These are phyloP conservation scores for Blastobotrys parvus DNA, from an alignment of 805 yeast species.

Conservation along the genomic window DNA sequence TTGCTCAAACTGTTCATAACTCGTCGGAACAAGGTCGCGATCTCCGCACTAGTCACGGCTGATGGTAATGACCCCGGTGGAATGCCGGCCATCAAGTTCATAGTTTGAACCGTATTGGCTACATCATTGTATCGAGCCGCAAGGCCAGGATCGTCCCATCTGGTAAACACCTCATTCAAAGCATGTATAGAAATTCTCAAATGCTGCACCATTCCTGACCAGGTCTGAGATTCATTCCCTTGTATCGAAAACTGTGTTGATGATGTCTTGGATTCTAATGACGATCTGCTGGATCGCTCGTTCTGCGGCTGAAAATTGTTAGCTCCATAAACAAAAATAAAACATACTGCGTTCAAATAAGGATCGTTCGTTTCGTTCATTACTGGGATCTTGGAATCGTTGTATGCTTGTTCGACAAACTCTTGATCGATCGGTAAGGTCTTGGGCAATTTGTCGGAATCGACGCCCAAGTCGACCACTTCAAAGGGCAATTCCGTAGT, in stretches of 20 bases:
- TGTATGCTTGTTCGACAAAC: slow-evolving; percentile 3
- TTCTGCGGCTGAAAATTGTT: background rate
- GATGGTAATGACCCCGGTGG: slow-evolving; percentile 18
- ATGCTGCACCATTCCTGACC: slow-evolving; percentile 12
- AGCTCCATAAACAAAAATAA: background rate
- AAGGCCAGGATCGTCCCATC: slow-evolving; percentile 5
- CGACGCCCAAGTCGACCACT: slow-evolving; percentile 5
- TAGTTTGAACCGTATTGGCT: slow-evolving; percentile 10
- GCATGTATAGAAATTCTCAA: slow-evolving; percentile 1
- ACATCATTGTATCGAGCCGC: slow-evolving; percentile 6
- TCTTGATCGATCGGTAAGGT: slow-evolving; percentile 8
- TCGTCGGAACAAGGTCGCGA: slow-evolving; percentile 14
- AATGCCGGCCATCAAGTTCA: slow-evolving; percentile 16
- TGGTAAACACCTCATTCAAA: slow-evolving; percentile 5
- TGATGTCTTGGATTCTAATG: slow-evolving; percentile 4
- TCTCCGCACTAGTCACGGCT: slow-evolving; percentile 10
- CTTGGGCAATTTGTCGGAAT: slow-evolving; percentile 5
- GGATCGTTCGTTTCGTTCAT: background rate
- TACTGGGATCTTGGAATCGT: background rate
- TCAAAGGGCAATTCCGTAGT: slow-evolving; percentile 18
- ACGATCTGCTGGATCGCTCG: slow-evolving; percentile 1
- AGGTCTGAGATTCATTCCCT: slow-evolving; percentile 8
- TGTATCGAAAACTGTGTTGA: background rate
- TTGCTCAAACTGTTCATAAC: slow-evolving; percentile 14
- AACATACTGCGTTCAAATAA: background rate